Base-by-base conservation (phyloP, 768 basidiomycete genomes). In the Lactifluus rugatus region DNA sequence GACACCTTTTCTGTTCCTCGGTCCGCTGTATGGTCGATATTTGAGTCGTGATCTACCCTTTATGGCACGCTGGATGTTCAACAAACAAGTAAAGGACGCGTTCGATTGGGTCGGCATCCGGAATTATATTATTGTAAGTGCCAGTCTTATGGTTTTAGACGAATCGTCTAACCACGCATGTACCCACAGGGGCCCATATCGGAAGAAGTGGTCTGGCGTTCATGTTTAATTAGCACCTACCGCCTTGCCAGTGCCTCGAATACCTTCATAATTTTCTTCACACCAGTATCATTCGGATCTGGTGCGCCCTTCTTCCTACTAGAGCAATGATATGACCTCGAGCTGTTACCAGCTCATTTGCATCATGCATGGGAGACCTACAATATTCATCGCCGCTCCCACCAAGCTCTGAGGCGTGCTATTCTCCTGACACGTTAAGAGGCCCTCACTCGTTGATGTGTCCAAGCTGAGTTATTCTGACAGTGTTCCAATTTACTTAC, bases 311-410 rank as follows among this genome's bases (percentile, higher is more conserved):
- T 37, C 57, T 13, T 48, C 48, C 26, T 51, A 16, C 16, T 37
- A 19, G 10, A 19, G 2, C 13, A 7, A 42, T 63, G 39, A 59
- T 56, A 48, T 54, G 36, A 41, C 56, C 19, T 34, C 47, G 47
- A 47, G 17, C 52, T 50, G 14, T 9, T 52, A 51, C 26, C 63
- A 93, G 95, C 96, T 2, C 96, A 99, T 67, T 72, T 84, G 0
- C 96, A 99, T 66, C 96, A 98, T 65, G 92, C 85, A 14, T 89
- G 83, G 80, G 96, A 98, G 58, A 80, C 76, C 0, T 99, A 82
- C 69, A 81, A 84, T 58, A 81, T 80, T 14, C 80, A 81, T 57
- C 95, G 95, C 0, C 73, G 85, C 32, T 91, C 79, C 1, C 48
- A 60, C 9, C 67, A 70, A n/a, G 93, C 93, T 0, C 72, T 85